Conservation (phyloP, 345 rosid species). For the Dimocarpus longan region DNA sequence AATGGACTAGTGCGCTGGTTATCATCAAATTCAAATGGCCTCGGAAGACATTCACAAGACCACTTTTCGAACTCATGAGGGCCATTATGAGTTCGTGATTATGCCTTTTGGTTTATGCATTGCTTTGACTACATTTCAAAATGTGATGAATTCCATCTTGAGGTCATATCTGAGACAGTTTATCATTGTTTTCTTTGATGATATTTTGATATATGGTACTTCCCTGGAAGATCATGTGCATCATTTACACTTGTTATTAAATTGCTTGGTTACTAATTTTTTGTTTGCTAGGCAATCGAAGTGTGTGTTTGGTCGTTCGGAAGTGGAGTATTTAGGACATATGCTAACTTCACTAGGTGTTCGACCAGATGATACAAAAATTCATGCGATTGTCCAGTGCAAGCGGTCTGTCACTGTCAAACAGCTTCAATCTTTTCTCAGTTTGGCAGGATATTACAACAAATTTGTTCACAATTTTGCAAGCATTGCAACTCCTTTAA, state of each 20-base stretch:
- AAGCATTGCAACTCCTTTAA: too few species aligned
- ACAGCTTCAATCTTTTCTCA: too few species aligned
- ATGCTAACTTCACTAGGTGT: too few species aligned
- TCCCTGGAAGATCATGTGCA: background rate
- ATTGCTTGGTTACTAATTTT: background rate
- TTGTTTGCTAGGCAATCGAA: background rate
- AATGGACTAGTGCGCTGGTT: background rate
- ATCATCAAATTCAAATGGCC: background rate
- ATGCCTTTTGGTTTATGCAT: background rate
- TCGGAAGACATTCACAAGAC: background rate
- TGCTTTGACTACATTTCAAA: background rate
- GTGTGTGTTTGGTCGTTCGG: too few species aligned
- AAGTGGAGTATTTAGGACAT: too few species aligned
- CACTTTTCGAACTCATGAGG: background rate
- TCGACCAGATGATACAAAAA: too few species aligned
- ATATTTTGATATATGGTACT: background rate
- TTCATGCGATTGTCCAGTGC: too few species aligned
- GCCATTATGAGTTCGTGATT: background rate
- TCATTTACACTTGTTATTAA: background rate
- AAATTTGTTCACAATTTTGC: too few species aligned
- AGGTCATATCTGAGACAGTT: background rate
- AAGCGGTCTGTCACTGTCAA: too few species aligned
- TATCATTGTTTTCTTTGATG: background rate
- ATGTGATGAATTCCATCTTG: background rate
- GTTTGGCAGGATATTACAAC: too few species aligned